Base-by-base conservation (phyloP, 2,329 filamentous ascomycete species). In the Fusarium fujikuroi region DNA sequence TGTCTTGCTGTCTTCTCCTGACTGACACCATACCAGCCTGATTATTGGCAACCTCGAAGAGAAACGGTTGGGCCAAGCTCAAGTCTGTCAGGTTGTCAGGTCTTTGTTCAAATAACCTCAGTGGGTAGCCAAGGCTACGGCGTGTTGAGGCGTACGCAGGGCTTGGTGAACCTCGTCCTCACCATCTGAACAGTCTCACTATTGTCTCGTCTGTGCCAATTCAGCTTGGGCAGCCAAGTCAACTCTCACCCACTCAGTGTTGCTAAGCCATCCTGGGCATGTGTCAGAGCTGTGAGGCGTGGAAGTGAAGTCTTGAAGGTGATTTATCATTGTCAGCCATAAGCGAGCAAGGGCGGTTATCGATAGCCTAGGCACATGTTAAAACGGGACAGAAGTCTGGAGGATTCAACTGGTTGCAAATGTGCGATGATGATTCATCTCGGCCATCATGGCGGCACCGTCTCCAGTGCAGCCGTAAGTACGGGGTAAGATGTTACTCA, bases 191-290 rank as follows among this genome's bases (percentile, higher is more conserved):
- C 21, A 44, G 43, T 47, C 56, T 53, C 59, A 63, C 39, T 34
- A 43, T 49, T 37, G 25, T 56, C 53, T 57, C 40, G 19, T 44
- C 28, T 57, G 11, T 28, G 34, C 46, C 66, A 53, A 30, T 40
- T 52, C 58, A 69, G 43, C 44, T 52, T 34, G 28, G 46, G 46
- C 34, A 69, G 66, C 66, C 43, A 59, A 65, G 59, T 59, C 42
- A 46, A 37, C 34, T 44, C 25, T 65, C 53, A 28, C 16, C 50
- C 50, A 43, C 39, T 59, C 64, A 59, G 40, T 43, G n/a, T 54
- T 57, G 66, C 69, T 69, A 64, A 72, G 69, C 69, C 70, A 66
- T 56, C 42, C 66, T 70, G 43, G 66, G 66, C 47, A 70, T 73
- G 70, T 73, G 67, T 70, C 66, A 69, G 70, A 70, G 39, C 49